Percentiles rank a stretch among this genome's conserved stretches.
phyloP scores from a whole-genome alignment of 495 filamentous ascomycete genomes.

The Neurospora sp. region DNA sequence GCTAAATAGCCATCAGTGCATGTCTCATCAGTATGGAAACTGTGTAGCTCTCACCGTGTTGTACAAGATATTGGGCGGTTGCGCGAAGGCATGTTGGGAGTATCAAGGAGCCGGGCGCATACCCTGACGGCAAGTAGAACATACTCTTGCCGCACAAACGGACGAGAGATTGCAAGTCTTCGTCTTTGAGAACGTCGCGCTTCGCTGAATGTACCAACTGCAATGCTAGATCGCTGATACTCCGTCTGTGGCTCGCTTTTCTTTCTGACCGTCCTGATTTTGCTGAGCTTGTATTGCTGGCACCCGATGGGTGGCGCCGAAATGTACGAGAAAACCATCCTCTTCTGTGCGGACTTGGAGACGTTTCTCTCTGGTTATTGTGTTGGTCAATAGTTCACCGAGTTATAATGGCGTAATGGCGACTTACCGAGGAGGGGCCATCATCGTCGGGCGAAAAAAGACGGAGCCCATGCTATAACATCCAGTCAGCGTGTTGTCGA shows the following conservation, averaged over 20 bases:
- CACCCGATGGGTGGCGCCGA: constrained; percentile 13
- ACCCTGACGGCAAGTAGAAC: constrained; percentile 54
- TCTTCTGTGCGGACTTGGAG: constrained; percentile 3
- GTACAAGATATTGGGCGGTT: constrained; percentile 52
- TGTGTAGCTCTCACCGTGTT: constrained; percentile 44
- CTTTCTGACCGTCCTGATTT: constrained; percentile 20
- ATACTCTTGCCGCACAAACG: constrained; percentile 64
- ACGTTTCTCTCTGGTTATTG: not conserved
- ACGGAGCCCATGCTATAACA: constrained; percentile 30
- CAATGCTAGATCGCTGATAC: constrained; percentile 41
- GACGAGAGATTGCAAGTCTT: constrained; percentile 52
- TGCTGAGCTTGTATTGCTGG: constrained; percentile 17
- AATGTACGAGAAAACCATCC: constrained; percentile 28
- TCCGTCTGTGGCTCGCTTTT: constrained; percentile 29
- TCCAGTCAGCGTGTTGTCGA: constrained; percentile 2
- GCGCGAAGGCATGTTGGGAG: constrained; percentile 71
- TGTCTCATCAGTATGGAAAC: not conserved
- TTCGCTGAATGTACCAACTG: constrained; percentile 35
- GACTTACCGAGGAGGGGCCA: constrained; percentile 7
- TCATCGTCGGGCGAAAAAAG: constrained; percentile 19
- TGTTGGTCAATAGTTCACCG: constrained; percentile 1
- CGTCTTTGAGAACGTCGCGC: constrained; percentile 49
- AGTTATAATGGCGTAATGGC: not conserved
- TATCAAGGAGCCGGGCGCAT: constrained; percentile 51
- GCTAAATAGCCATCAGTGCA: constrained; percentile 20